Evolutionary conservation across 345 rosid genomes (phyloP), one percentile per base, ranked within the genome.

Genomic region (Camelina laxa): DNA sequence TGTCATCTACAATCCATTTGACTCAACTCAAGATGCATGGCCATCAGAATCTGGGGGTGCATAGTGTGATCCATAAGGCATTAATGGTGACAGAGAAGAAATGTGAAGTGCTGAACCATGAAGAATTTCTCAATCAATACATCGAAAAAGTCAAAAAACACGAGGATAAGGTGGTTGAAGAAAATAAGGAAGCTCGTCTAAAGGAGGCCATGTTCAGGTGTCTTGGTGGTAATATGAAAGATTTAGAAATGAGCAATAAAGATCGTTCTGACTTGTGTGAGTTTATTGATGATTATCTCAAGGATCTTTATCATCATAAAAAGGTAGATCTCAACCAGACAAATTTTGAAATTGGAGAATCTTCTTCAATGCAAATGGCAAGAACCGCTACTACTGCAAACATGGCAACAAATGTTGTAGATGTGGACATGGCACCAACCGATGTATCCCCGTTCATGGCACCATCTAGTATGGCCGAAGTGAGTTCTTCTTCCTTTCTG

Each of bases 281-380:
- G 15, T 38, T 22, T 15, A 22, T 72, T 38, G 75, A 61, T 61
- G 20, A 22, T 0, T 50, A 61, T 50, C 20, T 61, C 8, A 60
- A n/a, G 3, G 1, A 16, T 13, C 75, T 72, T 61, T 1, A 4
- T 38, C 11, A 61, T 12, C 60, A 50, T 16, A 49, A 38, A 3
- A 7, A 61, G 21, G 9, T 16, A 61, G 11, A 15, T 14, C 21
- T 33, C 13, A 22, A 20, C 14, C 49, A 60, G 7, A 67, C 17
- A 0, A 0, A 9, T 31, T 31, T 19, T 16, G 22, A 70, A 31
- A 47, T 6, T 9, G 45, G 65, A 6, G 47, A 58, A 22, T 45
- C 65, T 58, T 69, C 74, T 30, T 69, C 74, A 44, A 56, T 9
- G 50, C 30, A 11, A 4, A 36, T 22, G 44, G 9, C 27, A 20